phyloP scores from a whole-genome alignment of 2,329 filamentous ascomycete genomes.

The Trichoderma polysporum region DNA sequence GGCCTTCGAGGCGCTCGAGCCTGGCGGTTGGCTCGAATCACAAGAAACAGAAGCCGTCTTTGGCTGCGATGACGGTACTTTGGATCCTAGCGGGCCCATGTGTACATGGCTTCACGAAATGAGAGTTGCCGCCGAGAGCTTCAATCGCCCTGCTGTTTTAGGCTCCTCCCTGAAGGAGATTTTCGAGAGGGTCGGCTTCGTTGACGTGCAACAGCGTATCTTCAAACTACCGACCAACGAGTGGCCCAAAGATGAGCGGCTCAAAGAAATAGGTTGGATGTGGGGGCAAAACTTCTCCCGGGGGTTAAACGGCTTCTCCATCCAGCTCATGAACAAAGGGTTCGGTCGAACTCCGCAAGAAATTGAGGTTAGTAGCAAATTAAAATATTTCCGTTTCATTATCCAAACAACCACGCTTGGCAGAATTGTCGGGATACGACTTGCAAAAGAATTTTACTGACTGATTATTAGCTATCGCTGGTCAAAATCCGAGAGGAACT shows the following conservation, averaged over 20 bases:
- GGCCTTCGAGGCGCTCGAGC: conserved; percentile 48
- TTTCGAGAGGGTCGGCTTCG: conserved; percentile 52
- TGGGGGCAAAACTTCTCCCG: conserved; percentile 46
- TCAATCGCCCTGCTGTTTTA: conserved; percentile 39
- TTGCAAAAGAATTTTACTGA: not conserved
- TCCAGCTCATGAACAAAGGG: conserved; percentile 42
- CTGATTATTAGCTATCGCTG: conserved; percentile 43
- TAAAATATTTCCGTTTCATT: not conserved
- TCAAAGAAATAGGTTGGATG: conserved; percentile 45
- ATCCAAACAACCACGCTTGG: not conserved
- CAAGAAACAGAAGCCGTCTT: conserved; percentile 47
- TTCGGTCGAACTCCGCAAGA: conserved; percentile 44
- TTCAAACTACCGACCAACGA: conserved; percentile 55
- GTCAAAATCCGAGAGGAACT: conserved; percentile 50
- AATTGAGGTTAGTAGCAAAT: conserved; percentile 45
- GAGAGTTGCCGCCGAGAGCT: conserved; percentile 37
- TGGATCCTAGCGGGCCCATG: conserved; percentile 40
- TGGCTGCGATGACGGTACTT: conserved; percentile 47
- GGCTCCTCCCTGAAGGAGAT: conserved; percentile 39
- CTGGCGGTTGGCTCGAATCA: conserved; percentile 56
- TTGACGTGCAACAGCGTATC: conserved; percentile 51
- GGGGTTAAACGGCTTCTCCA: conserved; percentile 46
- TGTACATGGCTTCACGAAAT: conserved; percentile 43
- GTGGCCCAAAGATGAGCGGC: conserved; percentile 49
- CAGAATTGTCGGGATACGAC: not conserved